Evolutionary conservation across 371 early-diverging fungal species (phyloP), one percentile per base, ranked within the genome.

Genomic region (Hamiltosporidium tvaerminnensis): DNA sequence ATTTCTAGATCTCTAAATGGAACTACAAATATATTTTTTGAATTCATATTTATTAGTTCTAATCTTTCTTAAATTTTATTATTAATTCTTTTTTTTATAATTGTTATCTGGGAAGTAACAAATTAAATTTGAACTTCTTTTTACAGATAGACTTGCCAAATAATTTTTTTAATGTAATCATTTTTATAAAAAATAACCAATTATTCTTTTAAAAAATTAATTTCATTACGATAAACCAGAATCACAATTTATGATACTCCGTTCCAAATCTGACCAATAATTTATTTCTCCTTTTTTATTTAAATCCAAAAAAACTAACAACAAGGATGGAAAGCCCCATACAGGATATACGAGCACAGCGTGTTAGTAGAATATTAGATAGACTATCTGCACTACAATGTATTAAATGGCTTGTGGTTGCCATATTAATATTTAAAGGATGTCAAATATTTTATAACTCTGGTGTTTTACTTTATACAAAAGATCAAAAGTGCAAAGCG

Each of bases 321-420:
- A n/a, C n/a, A n/a, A n/a, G n/a, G n/a, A 39, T 30, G 31, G 39
- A 47, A 2, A 44, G 12, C 9, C 16, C 23, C 33, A 7, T 4
- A 47, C 12, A 33, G 44, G 57, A 57, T 32, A 16, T 4, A 32
- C 12, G 34, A 39, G 57, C n/a, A 41, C 36, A 16, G 5, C 12
- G 36, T 23, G 39, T 57, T n/a, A 39, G 16, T 9, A 59, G 61
- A 49, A 50, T 61, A 37, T 2, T 61, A 23, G 61, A 61, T 2
- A 52, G 68, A n/a, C 1, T 74, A 55, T 62, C 70, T 36, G 69
- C 74, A 9, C 37, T 76, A 1, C 38, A 54, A 36, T 76, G 73
- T 48, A 69, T 76, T 47, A 61, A 64, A 49, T 41, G 49, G 23
- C 44, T 76, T 2, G 63, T 76, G 31, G 32, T 68, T n/a, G 30